Evolutionary conservation across 371 early-diverging fungal genomes (phyloP).

Genomic region (Circinella umbellata): DNA sequence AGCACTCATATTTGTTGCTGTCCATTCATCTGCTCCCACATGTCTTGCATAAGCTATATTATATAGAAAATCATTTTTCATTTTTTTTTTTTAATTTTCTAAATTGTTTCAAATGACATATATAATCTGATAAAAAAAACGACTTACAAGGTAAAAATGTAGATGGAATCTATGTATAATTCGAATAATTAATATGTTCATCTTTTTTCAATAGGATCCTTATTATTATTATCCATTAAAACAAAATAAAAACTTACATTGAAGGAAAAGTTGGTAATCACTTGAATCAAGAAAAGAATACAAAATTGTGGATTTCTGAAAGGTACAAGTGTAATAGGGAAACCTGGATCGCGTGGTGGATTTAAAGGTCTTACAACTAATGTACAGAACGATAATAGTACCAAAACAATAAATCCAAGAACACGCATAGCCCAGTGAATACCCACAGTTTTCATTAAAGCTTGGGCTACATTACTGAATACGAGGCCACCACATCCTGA

Average conservation of each 20-base stretch:
- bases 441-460: conserved; percentile 47
- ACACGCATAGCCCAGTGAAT: conserved; percentile 69
- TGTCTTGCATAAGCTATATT: conserved; percentile 42
- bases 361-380: conserved; percentile 56
- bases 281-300: conserved; percentile 36
- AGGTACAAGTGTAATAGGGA: conserved; percentile 29
- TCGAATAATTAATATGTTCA: too few species aligned
- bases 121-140: too few species aligned
- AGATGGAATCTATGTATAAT: conserved; percentile 7
- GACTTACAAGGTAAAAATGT: conserved; percentile 28
- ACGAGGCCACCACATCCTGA: conserved; percentile 63
- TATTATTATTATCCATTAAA: too few species aligned
- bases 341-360: conserved; percentile 14
- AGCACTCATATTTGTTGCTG: conserved; percentile 46
- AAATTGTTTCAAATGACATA: too few species aligned
- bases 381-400: conserved; percentile 46
- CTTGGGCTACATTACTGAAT: conserved; percentile 52
- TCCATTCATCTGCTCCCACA: conserved; percentile 34
- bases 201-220: too few species aligned
- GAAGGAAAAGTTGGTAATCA: conserved; percentile 47
- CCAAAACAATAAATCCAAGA: conserved; percentile 59
- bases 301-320: conserved; percentile 39
- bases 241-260: conserved; percentile 25
- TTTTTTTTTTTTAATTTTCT: not conserved
- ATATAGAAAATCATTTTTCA: not conserved